Evolutionary conservation across 257 asterid species (phyloP).

Genomic region (Nemophila menziesii): DNA sequence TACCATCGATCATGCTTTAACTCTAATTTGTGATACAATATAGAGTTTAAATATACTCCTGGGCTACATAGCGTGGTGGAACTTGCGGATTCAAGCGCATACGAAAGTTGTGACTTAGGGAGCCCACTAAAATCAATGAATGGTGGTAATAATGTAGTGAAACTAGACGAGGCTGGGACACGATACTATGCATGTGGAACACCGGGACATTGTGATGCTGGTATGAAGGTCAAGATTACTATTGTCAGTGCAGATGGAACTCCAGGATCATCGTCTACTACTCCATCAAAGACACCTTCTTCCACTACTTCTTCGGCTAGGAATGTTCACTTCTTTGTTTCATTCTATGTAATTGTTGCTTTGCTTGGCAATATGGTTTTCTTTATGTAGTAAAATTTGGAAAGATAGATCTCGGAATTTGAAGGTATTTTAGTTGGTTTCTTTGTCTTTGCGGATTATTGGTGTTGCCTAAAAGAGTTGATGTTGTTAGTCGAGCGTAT

Average conservation of each 20-base stretch:
- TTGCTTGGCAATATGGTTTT: neutral
- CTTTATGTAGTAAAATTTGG: neutral
- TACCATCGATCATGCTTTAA: no score
- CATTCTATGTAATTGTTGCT: neutral
- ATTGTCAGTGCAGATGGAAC: conserved; percentile 30
- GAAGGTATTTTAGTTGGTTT: neutral
- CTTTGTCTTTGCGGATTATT: no score
- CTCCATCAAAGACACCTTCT: conserved; percentile 8
- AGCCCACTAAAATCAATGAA: conserved; percentile 32
- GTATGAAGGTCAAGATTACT: conserved; percentile 76
- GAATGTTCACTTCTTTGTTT: neutral
- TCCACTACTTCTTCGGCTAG: neutral
- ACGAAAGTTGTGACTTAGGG: conserved; percentile 45
- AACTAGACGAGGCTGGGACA: conserved; percentile 52
- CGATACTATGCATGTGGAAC: conserved; percentile 77
- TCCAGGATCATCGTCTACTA: conserved; percentile 14
- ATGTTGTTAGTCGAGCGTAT: no score
- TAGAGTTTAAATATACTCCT: conserved; percentile 56
- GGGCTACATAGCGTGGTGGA: conserved; percentile 67
- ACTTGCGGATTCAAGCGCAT: conserved; percentile 47
- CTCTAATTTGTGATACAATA: no score
- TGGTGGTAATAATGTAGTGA: conserved; percentile 45
- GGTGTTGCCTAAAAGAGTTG: no score
- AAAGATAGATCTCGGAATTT: neutral
- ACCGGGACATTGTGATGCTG: conserved; percentile 57